These are phyloP conservation scores for Dryas octopetala DNA, from an alignment of 306 rosid species.

Conservation along the genomic window DNA sequence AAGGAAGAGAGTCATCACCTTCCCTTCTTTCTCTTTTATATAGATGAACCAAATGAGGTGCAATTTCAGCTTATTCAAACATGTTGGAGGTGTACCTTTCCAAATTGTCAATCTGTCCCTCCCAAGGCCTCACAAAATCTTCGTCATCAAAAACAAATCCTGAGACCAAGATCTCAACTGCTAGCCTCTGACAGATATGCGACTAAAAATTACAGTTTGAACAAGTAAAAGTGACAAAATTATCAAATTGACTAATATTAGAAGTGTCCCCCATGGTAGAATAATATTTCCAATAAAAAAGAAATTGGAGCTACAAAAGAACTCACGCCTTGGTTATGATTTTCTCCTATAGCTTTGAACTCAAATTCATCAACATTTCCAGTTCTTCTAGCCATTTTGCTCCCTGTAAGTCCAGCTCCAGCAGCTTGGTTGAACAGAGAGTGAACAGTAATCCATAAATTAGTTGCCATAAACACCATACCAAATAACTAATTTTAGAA, in stretches of 20 bases:
- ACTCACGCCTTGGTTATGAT: constrained; percentile 60
- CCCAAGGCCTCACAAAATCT: constrained; percentile 89
- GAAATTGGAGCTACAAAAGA: not conserved
- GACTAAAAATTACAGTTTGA: constrained; percentile 5
- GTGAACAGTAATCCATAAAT: constrained; percentile 12
- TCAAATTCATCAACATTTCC: constrained; percentile 54
- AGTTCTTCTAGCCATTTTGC: constrained; percentile 62
- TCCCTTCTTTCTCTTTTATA: not conserved
- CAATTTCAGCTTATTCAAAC: constrained; percentile 7
- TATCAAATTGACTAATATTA: not conserved
- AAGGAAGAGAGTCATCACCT: not conserved
- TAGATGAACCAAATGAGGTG: constrained; percentile 1
- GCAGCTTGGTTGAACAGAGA: constrained; percentile 44
- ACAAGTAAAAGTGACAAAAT: not conserved
- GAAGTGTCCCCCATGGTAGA: not conserved
- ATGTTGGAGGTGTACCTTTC: constrained; percentile 55
- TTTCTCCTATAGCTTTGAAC: constrained; percentile 50
- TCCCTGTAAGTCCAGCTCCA: constrained; percentile 65
- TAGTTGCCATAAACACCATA: constrained; percentile 1
- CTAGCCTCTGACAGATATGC: constrained; percentile 56
- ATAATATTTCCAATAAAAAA: not conserved
- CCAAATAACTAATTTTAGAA: not conserved
- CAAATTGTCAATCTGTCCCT: constrained; percentile 51
- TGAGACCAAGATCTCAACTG: constrained; percentile 77
- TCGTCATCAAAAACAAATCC: constrained; percentile 74